phyloP scores from a whole-genome alignment of 106 monocot genomes.

The Narthecium ossifragum region DNA sequence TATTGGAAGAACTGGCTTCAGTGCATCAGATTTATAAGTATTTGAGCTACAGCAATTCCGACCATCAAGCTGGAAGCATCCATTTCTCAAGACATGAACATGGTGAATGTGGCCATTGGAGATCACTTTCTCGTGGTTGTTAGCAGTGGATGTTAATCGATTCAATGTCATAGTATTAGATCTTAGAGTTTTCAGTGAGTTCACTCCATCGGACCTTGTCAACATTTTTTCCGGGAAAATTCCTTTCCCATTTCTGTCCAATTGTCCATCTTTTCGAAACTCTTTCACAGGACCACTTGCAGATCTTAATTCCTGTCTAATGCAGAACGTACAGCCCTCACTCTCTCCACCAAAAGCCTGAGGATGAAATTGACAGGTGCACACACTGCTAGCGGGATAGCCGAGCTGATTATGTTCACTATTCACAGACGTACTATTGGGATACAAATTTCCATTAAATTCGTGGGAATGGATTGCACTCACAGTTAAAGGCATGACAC shows the following conservation, averaged over 20 bases:
- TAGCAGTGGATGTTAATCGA: background rate
- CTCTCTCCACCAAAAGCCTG: background rate
- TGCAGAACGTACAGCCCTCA: background rate
- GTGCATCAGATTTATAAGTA: slow-evolving; percentile 3
- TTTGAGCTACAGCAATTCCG: background rate
- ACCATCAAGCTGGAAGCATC: background rate
- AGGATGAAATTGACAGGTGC: background rate
- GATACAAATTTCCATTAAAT: background rate
- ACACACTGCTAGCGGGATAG: background rate
- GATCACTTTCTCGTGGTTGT: background rate
- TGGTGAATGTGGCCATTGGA: background rate
- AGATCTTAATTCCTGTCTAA: background rate
- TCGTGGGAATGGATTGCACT: background rate
- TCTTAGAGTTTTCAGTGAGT: background rate
- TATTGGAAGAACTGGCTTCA: slow-evolving; percentile 7
- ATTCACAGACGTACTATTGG: background rate
- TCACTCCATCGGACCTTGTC: slow-evolving; percentile 3
- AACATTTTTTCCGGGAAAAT: background rate
- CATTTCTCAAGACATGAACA: background rate
- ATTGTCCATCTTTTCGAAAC: background rate
- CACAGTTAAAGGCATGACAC: background rate
- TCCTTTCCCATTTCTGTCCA: background rate
- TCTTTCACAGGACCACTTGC: background rate
- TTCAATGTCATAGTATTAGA: background rate
- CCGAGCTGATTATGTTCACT: background rate